These are phyloP conservation scores for Barnettozyma populi DNA, from an alignment of 805 yeast species.

Conservation along the genomic window DNA sequence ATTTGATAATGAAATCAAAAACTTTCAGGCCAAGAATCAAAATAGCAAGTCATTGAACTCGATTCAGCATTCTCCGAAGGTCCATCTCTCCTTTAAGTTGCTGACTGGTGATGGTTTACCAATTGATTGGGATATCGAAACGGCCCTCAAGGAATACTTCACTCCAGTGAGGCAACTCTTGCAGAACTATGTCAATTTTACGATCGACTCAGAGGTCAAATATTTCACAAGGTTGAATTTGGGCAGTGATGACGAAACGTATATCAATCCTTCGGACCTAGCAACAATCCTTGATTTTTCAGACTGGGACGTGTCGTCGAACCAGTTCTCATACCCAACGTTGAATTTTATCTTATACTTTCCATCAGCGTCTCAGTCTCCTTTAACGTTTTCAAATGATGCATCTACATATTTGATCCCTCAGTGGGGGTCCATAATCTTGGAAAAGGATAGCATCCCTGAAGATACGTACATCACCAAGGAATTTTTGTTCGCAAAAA, in stretches of 20 bases:
- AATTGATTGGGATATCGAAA: conserved; percentile 68
- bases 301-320: conserved; percentile 67
- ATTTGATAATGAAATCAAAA: conserved; percentile 36
- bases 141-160: conserved; percentile 44
- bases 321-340: conserved; percentile 54
- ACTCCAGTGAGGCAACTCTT: conserved; percentile 50
- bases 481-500: conserved; percentile 46
- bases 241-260: conserved; percentile 18
- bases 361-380: conserved; percentile 46
- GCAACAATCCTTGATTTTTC: conserved; percentile 79
- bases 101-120: conserved; percentile 65
- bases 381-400: conserved; percentile 37
- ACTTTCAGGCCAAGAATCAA: conserved; percentile 19
- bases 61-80: conserved; percentile 44
- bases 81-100: conserved; percentile 72
- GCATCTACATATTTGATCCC: conserved; percentile 56
- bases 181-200: conserved; percentile 56
- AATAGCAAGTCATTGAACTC: conserved; percentile 23
- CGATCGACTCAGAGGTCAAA: conserved; percentile 74
- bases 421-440: conserved; percentile 4
- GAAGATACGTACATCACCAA: conserved; percentile 29
- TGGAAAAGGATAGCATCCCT: conserved; percentile 10
- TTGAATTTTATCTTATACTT: conserved; percentile 68
- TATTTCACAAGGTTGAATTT: conserved; percentile 42
- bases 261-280: conserved; percentile 45